Conservation (phyloP, 805 yeast genomes). For the Candida broadrunensis region DNA sequence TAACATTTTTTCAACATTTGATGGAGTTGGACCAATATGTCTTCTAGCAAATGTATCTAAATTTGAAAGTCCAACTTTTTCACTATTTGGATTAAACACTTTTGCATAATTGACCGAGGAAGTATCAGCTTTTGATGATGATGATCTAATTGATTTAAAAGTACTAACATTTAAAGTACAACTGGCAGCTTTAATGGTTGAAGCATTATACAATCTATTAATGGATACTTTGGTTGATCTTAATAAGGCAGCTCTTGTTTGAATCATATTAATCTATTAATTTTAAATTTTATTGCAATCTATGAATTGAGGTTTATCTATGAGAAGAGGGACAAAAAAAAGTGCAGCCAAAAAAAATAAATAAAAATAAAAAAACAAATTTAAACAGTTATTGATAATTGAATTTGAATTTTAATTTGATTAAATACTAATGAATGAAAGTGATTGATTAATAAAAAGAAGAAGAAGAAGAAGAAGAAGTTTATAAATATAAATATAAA, state of each 20-base stretch:
- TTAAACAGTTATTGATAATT: too few species aligned
- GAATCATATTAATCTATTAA: too few species aligned
- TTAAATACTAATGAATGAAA: too few species aligned
- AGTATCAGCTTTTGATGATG: constrained; percentile 30
- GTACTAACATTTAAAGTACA: not conserved
- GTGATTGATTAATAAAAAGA: too few species aligned
- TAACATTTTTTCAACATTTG: constrained; percentile 66
- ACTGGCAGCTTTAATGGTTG: not conserved
- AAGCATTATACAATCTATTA: not conserved
- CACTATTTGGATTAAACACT: constrained; percentile 42
- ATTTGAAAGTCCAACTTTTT: constrained; percentile 20
- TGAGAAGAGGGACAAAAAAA: too few species aligned
- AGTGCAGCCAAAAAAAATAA: too few species aligned
- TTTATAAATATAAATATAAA: too few species aligned
- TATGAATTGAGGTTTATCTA: too few species aligned
- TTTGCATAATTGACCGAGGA: constrained; percentile 50
- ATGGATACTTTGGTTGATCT: not conserved
- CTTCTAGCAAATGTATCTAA: constrained; percentile 87
- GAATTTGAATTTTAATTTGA: too few species aligned
- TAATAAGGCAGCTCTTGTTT: not conserved
- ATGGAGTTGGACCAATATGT: constrained; percentile 80
- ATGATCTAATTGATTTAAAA: constrained; percentile 2
- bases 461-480: too few species aligned
- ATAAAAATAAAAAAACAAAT: too few species aligned
- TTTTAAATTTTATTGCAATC: too few species aligned